Evolutionary conservation across 2,329 filamentous ascomycete species (phyloP).

Genomic region (Aspergillus carbonarius): DNA sequence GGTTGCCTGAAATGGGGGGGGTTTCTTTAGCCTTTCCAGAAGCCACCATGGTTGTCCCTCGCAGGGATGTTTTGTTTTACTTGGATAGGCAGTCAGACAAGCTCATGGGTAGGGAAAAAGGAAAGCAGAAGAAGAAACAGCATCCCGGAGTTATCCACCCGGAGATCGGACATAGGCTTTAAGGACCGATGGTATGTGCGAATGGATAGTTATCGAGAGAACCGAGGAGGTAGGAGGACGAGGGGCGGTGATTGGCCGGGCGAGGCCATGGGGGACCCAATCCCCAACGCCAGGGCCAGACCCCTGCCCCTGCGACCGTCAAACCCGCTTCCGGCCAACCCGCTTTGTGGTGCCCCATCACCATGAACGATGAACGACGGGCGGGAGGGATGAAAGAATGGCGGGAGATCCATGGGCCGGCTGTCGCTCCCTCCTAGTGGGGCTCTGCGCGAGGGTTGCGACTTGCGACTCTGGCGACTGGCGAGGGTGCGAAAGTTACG

Average conservation of each 20-base stretch:
- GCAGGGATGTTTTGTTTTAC: too few species aligned
- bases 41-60: too few species aligned
- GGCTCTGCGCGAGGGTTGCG: not conserved
- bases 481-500: not conserved
- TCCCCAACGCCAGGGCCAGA: slow-evolving; percentile 1
- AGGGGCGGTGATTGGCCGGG: not conserved
- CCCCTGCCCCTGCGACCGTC: slow-evolving; percentile 1
- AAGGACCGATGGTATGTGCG: not conserved
- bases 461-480: not conserved
- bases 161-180: slow-evolving; percentile 9
- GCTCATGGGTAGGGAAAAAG: too few species aligned
- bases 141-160: slow-evolving; percentile 12
- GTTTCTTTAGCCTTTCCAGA: too few species aligned
- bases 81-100: not conserved
- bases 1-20: too few species aligned
- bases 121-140: not conserved
- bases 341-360: not conserved
- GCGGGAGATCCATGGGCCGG: not conserved
- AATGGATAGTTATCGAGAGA: too few species aligned
- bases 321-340: slow-evolving; percentile 2
- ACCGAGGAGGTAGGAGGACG: too few species aligned
- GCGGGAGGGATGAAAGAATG: not conserved
- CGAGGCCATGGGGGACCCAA: not conserved
- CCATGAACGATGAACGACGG: not conserved
- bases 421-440: not conserved